Evolutionary conservation across 2,329 filamentous ascomycete genomes (phyloP).

Genomic region (Alternaria gaisen): DNA sequence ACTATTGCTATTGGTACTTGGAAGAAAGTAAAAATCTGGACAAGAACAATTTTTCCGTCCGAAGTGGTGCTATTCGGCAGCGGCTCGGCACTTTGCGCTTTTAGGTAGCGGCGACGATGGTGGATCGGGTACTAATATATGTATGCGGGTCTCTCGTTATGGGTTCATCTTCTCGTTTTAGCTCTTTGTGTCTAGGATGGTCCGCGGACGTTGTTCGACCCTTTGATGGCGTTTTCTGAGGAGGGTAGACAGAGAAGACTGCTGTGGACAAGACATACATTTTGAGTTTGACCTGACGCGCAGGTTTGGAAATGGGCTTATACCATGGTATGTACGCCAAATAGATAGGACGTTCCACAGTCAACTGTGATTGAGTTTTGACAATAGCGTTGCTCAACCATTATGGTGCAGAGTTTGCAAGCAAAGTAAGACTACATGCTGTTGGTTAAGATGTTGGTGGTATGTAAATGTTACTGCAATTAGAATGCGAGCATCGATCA

Average conservation of each 20-base stretch:
- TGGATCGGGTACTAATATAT: conserved; percentile 4
- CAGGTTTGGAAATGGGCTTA: not conserved
- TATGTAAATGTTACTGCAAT: not conserved
- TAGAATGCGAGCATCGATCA: no score
- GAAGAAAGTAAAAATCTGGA: conserved; percentile 6
- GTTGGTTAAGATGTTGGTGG: not conserved
- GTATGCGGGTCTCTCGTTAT: conserved; percentile 4
- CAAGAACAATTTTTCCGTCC: conserved; percentile 21
- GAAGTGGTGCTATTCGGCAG: conserved; percentile 19
- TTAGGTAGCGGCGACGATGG: conserved; percentile 20
- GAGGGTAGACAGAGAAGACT: not conserved
- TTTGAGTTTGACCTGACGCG: not conserved
- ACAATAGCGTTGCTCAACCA: not conserved
- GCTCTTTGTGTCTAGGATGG: not conserved
- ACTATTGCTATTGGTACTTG: not conserved
- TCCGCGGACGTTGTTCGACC: not conserved
- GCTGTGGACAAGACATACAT: not conserved
- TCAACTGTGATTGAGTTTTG: not conserved
- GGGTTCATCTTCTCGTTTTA: not conserved
- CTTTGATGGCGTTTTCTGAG: not conserved
- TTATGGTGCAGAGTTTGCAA: not conserved
- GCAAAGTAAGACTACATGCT: not conserved
- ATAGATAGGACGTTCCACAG: not conserved
- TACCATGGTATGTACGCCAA: not conserved
- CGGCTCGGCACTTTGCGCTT: conserved; percentile 28